A percentile compares a stretch with the other conserved stretches of the same genome.
phyloP scores from a whole-genome alignment of 2,329 filamentous ascomycete species.

The Aspergillus sp. region DNA sequence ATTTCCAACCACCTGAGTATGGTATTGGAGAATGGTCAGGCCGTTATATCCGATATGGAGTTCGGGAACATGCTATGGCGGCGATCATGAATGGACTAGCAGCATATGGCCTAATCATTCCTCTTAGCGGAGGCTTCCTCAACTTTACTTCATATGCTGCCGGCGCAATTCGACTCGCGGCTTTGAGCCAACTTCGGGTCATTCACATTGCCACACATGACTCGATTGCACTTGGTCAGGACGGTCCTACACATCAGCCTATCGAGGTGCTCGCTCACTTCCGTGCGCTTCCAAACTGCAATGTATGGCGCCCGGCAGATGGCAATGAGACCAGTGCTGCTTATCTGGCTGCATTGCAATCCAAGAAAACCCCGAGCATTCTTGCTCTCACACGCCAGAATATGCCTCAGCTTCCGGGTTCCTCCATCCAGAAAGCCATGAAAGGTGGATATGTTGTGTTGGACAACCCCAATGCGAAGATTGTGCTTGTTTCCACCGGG shows the following conservation, averaged over 20 bases:
- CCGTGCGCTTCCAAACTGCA: conserved; percentile 97
- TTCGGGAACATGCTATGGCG: conserved; percentile 54
- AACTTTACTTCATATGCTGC: conserved; percentile 99
- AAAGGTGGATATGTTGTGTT: conserved; percentile 94
- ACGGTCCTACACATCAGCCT: conserved; percentile 97
- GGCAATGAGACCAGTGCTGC: conserved; percentile 97
- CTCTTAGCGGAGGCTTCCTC: conserved; percentile 93
- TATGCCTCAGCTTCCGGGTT: conserved; percentile 94
- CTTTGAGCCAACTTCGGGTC: conserved; percentile 83
- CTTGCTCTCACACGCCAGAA: conserved; percentile 96
- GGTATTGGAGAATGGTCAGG: conserved; percentile 87
- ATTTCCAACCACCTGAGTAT: conserved; percentile 90
- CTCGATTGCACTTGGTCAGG: conserved; percentile 98
- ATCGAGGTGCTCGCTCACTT: conserved; percentile 98
- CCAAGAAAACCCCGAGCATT: conserved; percentile 87
- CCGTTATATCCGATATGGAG: conserved; percentile 68
- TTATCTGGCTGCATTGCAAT: conserved; percentile 92
- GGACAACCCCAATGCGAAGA: conserved; percentile 77
- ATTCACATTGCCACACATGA: conserved; percentile 98
- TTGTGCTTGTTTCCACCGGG: conserved; percentile 92
- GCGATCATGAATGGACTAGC: conserved; percentile 71
- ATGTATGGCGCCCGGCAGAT: conserved; percentile 98
- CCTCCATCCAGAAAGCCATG: conserved; percentile 80
- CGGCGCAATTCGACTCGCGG: conserved; percentile 89
- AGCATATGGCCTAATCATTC: conserved; percentile 92